Evolutionary conservation across 495 filamentous ascomycete genomes (phyloP).

Genomic region (Penicillium argentinense): DNA sequence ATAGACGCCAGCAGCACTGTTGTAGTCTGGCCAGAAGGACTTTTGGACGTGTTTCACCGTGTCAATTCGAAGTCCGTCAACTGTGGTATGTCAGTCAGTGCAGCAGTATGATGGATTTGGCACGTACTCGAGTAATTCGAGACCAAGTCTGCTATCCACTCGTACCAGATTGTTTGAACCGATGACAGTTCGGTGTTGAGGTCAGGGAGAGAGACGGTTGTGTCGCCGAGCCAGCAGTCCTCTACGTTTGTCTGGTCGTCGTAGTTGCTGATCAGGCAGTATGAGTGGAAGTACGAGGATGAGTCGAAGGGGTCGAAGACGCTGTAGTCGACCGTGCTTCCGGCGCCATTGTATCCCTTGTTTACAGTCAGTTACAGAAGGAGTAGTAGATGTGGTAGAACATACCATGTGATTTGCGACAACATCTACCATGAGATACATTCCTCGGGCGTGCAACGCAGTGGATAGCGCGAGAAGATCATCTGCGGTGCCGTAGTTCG

Average conservation of each 20-base stretch:
- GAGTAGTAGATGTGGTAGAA: conserved; percentile 42
- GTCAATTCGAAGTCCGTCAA: conserved; percentile 82
- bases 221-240: conserved; percentile 65
- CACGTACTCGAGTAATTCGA: conserved; percentile 59
- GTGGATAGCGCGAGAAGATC: conserved; percentile 61
- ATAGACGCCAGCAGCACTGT: conserved; percentile 66
- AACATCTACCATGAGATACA: conserved; percentile 80
- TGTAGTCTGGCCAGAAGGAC: conserved; percentile 67
- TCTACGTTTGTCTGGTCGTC: conserved; percentile 49
- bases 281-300: conserved; percentile 62
- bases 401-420: conserved; percentile 74
- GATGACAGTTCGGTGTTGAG: conserved; percentile 59
- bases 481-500: conserved; percentile 61
- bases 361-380: conserved; percentile 57
- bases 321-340: conserved; percentile 58
- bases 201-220: conserved; percentile 64
- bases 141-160: conserved; percentile 65
- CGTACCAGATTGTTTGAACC: conserved; percentile 58
- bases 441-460: conserved; percentile 60
- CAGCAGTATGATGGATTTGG: background rate
- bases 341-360: conserved; percentile 57
- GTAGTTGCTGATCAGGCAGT: conserved; percentile 66
- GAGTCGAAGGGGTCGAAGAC: conserved; percentile 65
- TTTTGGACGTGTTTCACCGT: conserved; percentile 71
- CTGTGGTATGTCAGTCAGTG: conserved; percentile 13